Evolutionary conservation across 306 rosid species (phyloP).

Genomic region (Malus domestica): DNA sequence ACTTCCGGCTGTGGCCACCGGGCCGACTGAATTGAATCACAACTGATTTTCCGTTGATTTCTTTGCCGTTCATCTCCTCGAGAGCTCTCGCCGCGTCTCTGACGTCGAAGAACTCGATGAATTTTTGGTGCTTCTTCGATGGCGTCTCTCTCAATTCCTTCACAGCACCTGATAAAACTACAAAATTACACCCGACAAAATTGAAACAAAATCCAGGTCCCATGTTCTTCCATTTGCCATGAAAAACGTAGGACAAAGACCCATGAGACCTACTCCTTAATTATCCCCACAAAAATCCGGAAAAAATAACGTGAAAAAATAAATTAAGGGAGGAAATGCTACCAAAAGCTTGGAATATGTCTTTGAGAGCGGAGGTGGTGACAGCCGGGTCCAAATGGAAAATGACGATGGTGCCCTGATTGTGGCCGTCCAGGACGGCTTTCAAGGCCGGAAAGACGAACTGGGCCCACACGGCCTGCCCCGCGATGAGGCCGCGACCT

Average conservation of each 20-base stretch:
- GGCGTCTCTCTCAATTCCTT: conserved; percentile 81
- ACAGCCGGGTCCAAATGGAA: conserved; percentile 56
- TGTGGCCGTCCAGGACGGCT: conserved; percentile 43
- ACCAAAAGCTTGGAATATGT: conserved; percentile 61
- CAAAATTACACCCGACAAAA: background rate
- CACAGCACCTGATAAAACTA: conserved; percentile 43
- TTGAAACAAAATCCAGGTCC: background rate
- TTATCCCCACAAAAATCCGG: background rate
- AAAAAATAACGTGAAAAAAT: too few relatives aligned
- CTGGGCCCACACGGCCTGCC: conserved; percentile 62
- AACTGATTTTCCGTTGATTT: conserved; percentile 45
- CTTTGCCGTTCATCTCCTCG: conserved; percentile 61
- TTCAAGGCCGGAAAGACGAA: conserved; percentile 37
- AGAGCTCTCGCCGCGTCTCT: conserved; percentile 74
- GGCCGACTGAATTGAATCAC: conserved; percentile 69
- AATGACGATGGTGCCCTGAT: conserved; percentile 77
- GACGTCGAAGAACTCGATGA: conserved; percentile 73
- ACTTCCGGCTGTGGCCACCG: conserved; percentile 47
- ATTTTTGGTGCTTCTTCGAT: conserved; percentile 59
- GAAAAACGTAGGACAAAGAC: conserved; percentile 23
- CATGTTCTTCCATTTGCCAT: background rate
- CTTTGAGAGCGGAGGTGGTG: conserved; percentile 32
- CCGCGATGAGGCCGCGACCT: conserved; percentile 38
- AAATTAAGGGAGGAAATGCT: background rate
- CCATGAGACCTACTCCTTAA: background rate